Evolutionary conservation across 106 monocot genomes (phyloP).

Genomic region (Dioscorea zingiberensis): DNA sequence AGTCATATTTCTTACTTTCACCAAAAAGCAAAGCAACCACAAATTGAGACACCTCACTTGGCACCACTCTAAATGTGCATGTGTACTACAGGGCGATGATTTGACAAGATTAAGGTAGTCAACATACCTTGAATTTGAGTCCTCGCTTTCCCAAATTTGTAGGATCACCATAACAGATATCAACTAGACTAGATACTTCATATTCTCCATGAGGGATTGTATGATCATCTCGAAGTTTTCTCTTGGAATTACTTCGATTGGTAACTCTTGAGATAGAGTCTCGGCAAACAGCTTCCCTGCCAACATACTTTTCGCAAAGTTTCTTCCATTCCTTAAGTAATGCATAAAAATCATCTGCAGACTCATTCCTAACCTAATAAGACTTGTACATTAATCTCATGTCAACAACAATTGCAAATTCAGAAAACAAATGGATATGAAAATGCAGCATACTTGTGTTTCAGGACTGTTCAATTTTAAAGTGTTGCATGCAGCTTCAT

Average conservation of each 20-base stretch:
- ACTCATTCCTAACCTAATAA: slow-evolving; percentile 76
- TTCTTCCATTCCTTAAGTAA: slow-evolving; percentile 76
- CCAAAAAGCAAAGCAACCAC: no score
- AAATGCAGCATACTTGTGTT: slow-evolving; percentile 49
- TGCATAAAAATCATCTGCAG: slow-evolving; percentile 61
- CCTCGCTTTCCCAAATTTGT: slow-evolving; percentile 46
- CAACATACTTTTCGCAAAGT: slow-evolving; percentile 48
- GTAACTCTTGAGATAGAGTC: slow-evolving; percentile 5
- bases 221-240: slow-evolving; percentile 5
- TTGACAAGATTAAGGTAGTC: background rate
- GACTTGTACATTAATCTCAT: background rate
- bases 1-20: no score
- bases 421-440: background rate
- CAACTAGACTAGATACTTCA: slow-evolving; percentile 64
- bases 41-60: no score
- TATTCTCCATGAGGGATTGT: slow-evolving; percentile 40
- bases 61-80: no score
- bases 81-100: background rate
- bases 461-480: slow-evolving; percentile 72
- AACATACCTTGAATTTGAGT: slow-evolving; percentile 74
- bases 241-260: slow-evolving; percentile 14
- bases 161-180: slow-evolving; percentile 92
- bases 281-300: slow-evolving; percentile 7
- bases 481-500: slow-evolving; percentile 69
- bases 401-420: background rate